Percentiles rank a stretch among this genome's conserved stretches.
These are phyloP conservation scores for Metarhizium guizhouense DNA, from an alignment of 2,329 filamentous ascomycete genomes.

Conservation along the genomic window DNA sequence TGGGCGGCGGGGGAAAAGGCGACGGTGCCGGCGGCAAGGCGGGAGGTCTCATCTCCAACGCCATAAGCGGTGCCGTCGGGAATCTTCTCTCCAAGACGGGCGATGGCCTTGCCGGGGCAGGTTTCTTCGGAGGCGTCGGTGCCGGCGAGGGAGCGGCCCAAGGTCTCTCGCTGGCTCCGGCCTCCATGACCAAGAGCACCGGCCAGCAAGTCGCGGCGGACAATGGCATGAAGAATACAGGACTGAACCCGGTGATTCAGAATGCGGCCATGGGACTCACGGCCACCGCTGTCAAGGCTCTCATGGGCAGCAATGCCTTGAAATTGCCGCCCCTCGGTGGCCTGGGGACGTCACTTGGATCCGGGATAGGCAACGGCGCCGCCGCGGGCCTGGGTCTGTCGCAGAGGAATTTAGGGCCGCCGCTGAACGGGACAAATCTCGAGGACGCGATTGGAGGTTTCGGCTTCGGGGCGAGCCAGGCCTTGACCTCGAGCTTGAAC, in stretches of 20 bases:
- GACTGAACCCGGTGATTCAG: conserved; percentile 20
- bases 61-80: background rate
- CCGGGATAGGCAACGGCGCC: conserved; percentile 15
- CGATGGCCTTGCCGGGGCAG: conserved; percentile 6
- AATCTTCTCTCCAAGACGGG: conserved; percentile 5
- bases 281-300: conserved; percentile 17
- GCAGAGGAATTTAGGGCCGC: conserved; percentile 7
- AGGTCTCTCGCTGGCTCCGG: conserved; percentile 13
- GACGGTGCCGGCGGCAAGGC: background rate
- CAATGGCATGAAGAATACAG: conserved; percentile 19
- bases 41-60: conserved; percentile 1
- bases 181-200: conserved; percentile 6
- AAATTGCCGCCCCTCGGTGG: conserved; percentile 10
- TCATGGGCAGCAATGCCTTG: conserved; percentile 10
- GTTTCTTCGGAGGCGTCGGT: conserved; percentile 17
- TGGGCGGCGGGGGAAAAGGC: background rate
- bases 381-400: conserved; percentile 15
- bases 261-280: conserved; percentile 20
- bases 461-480: conserved; percentile 18
- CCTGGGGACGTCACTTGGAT: conserved; percentile 13
- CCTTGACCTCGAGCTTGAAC: conserved; percentile 17
- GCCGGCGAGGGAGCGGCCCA: conserved; percentile 15
- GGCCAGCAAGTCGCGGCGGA: conserved; percentile 15
- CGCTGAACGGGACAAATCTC: conserved; percentile 12
- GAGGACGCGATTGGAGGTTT: conserved; percentile 15